Conservation (phyloP, 331 rosid species). For the Prunus yedoensis region DNA sequence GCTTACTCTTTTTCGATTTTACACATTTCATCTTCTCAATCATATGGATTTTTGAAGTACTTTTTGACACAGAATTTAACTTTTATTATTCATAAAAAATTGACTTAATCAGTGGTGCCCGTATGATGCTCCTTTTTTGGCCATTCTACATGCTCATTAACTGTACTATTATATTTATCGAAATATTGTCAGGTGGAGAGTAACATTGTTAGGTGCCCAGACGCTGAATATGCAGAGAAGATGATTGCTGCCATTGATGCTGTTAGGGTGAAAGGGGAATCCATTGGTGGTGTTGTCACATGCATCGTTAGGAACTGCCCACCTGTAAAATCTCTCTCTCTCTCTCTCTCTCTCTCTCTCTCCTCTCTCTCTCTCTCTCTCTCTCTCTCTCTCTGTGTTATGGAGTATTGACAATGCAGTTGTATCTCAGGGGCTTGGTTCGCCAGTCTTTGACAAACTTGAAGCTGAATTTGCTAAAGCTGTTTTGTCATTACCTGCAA, state of each 20-base stretch:
- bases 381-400: not conserved
- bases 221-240: constrained; percentile 93
- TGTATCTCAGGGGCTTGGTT: constrained; percentile 88
- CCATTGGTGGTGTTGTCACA: constrained; percentile 91
- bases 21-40: not conserved
- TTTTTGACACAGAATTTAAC: not conserved
- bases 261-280: constrained; percentile 85
- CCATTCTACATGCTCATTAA: constrained; percentile 4
- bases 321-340: constrained; percentile 56
- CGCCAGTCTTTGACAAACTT: constrained; percentile 97
- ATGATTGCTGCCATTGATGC: constrained; percentile 91
- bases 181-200: constrained; percentile 68
- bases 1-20: not conserved
- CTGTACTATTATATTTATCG: not conserved
- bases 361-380: not conserved
- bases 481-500: constrained; percentile 91
- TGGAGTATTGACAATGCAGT: constrained; percentile 7
- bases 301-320: constrained; percentile 94
- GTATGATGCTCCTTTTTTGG: not conserved
- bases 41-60: not conserved
- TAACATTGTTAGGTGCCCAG: constrained; percentile 94
- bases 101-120: not conserved
- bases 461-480: constrained; percentile 97
- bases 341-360: too few relatives aligned
- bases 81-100: not conserved